A percentile compares a stretch with the other conserved stretches of the same genome.
Conservation (phyloP, 495 filamentous ascomycete species). For the Neurospora cerealis region DNA sequence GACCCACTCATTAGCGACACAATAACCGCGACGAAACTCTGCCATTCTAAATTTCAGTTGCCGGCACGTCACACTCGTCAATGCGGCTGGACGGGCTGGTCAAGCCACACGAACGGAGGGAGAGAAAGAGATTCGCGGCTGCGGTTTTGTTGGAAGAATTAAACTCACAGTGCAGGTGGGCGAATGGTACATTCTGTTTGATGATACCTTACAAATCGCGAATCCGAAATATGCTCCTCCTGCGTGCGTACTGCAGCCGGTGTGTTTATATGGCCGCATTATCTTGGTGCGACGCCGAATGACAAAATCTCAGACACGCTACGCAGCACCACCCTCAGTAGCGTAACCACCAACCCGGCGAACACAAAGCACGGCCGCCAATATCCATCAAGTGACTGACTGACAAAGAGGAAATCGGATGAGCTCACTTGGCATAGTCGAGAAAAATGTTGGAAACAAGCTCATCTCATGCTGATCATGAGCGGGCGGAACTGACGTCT, state of each 20-base stretch:
- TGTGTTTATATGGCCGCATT: neutral
- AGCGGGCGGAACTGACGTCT: neutral
- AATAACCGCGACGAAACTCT: conserved; percentile 8
- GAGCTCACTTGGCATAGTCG: neutral
- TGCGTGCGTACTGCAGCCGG: neutral
- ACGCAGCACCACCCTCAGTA: neutral
- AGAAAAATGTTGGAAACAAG: neutral
- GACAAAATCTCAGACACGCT: neutral
- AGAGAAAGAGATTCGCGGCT: neutral
- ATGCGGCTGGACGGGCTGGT: neutral
- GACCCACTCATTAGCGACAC: conserved; percentile 4
- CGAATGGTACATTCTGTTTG: neutral
- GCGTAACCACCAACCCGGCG: neutral
- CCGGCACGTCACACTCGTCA: neutral
- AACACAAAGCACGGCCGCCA: neutral
- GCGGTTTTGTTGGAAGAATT: neutral
- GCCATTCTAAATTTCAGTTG: neutral
- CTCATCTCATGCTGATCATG: neutral
- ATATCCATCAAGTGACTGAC: neutral
- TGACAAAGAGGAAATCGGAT: neutral
- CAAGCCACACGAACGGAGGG: neutral
- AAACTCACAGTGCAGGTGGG: neutral
- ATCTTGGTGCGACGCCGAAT: neutral
- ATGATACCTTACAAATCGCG: neutral
- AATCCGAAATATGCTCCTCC: neutral